Base-by-base conservation (phyloP, 75 land plant species). In the Cupressus sempervirens region DNA sequence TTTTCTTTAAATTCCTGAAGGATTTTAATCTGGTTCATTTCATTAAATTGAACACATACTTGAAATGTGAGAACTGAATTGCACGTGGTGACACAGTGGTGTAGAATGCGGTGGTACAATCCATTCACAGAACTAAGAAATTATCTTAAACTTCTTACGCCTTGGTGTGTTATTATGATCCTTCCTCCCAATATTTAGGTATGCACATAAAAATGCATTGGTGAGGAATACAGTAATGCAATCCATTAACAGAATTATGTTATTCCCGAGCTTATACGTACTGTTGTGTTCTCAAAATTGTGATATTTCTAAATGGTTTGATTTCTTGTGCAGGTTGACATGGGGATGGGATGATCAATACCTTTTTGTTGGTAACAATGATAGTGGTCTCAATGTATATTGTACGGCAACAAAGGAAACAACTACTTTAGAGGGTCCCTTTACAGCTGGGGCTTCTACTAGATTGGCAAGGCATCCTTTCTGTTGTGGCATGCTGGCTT, bases 341-440 rank as follows among this genome's bases (percentile, higher is more conserved):
- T 94, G 97, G 97, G 95, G 95, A 5, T 95, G 97, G 97, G 92
- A 92, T 88, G 97, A 95, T 85, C 84, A 88, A 40, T 81, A 89
- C 45, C 4, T 95, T 23, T 95, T 84, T 84, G 83, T 94, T 1
- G 95, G 93, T 38, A 95, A 94, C 40, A 92, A 88, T 90, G 89
- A 85, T 29, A 91, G 93, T 84, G 92, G 88, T 70, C 86, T 93
- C 45, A 94, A 95, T 86, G 87, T 91, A 26, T 89, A 93, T 23
- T 93, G 92, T 16, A 85, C 90, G 2, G 58, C 84, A 26, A 65
- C 79, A 34, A 90, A 81, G 18, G 84, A 50, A 32, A 85, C 87
- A 4, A 36, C 74, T 6, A 85, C 91, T 23, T 62, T 95, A n/a
- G 38, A 80, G 58, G 93, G 93, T 58, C 72, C 86, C 13, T 35